These are phyloP conservation scores for Colletotrichum tropicale DNA, from an alignment of 2,329 filamentous ascomycete species.

Conservation along the genomic window DNA sequence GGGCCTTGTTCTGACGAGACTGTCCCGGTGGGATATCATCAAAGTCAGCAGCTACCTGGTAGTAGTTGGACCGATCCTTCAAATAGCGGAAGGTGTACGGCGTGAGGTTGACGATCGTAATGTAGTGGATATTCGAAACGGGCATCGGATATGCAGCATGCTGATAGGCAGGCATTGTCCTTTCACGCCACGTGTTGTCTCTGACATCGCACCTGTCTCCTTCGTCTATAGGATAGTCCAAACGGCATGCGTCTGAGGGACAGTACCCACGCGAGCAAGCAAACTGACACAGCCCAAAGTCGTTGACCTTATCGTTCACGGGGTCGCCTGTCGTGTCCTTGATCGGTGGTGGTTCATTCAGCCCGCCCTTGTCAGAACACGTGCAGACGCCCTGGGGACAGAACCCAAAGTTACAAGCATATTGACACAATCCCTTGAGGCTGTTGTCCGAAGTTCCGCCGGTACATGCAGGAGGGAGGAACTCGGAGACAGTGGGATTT, in stretches of 20 bases:
- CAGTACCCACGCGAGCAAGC: conserved; percentile 51
- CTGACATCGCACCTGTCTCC: not conserved
- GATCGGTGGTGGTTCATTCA: not conserved
- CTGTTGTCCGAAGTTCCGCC: not conserved
- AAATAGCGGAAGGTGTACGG: conserved; percentile 28
- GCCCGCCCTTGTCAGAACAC: not conserved
- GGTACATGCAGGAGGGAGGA: conserved; percentile 12
- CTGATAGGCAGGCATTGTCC: not conserved
- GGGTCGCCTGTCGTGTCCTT: not conserved
- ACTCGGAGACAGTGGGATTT: not conserved
- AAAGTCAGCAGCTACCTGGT: conserved; percentile 35
- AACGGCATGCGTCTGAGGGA: conserved; percentile 24
- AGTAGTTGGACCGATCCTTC: conserved; percentile 27
- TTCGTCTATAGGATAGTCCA: not conserved
- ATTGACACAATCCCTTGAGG: not conserved
- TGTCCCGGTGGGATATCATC: conserved; percentile 35
- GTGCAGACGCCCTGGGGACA: not conserved
- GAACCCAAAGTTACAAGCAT: not conserved
- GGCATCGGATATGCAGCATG: not conserved
- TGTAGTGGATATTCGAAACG: conserved; percentile 24
- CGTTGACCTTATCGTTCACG: conserved; percentile 22
- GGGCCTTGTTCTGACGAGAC: conserved; percentile 31
- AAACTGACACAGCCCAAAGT: conserved; percentile 48
- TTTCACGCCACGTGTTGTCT: not conserved
- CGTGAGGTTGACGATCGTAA: conserved; percentile 38